Percentiles rank a stretch among this genome's conserved stretches.
Evolutionary conservation across 768 basidiomycete genomes (phyloP).

Genomic region (Leccinum boreale): DNA sequence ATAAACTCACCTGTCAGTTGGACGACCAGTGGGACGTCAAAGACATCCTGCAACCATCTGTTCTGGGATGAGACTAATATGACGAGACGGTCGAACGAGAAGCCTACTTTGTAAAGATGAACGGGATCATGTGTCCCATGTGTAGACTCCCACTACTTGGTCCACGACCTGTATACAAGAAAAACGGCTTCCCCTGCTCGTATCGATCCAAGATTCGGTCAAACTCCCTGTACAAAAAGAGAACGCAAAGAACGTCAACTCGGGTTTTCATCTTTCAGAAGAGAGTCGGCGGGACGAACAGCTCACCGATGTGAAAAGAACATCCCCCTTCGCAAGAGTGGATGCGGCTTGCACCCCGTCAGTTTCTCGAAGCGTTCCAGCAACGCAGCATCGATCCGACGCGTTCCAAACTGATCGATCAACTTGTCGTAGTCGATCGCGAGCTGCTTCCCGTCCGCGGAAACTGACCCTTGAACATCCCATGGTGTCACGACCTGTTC

Average conservation of each 20-base stretch:
- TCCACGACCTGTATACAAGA: slow-evolving; percentile 95
- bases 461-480: slow-evolving; percentile 92
- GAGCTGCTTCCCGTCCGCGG: slow-evolving; percentile 83
- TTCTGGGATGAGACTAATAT: neutral
- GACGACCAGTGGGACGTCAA: slow-evolving; percentile 90
- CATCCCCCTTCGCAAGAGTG: slow-evolving; percentile 84
- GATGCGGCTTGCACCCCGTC: slow-evolving; percentile 86
- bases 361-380: slow-evolving; percentile 87
- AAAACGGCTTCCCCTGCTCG: slow-evolving; percentile 97
- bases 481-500: slow-evolving; percentile 94
- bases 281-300: neutral
- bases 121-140: slow-evolving; percentile 96
- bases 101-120: slow-evolving; percentile 91
- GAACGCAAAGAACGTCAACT: slow-evolving; percentile 2
- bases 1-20: slow-evolving; percentile 79
- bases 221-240: slow-evolving; percentile 62
- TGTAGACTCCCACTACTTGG: slow-evolving; percentile 98
- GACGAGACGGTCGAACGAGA: neutral
- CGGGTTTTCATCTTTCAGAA: neutral
- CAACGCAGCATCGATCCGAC: slow-evolving; percentile 68
- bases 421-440: slow-evolving; percentile 98
- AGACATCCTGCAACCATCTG: slow-evolving; percentile 97
- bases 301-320: slow-evolving; percentile 95
- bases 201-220: slow-evolving; percentile 92
- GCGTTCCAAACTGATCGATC: slow-evolving; percentile 90